Conservation (phyloP, 345 rosid species). For the Citrus cavaleriei region DNA sequence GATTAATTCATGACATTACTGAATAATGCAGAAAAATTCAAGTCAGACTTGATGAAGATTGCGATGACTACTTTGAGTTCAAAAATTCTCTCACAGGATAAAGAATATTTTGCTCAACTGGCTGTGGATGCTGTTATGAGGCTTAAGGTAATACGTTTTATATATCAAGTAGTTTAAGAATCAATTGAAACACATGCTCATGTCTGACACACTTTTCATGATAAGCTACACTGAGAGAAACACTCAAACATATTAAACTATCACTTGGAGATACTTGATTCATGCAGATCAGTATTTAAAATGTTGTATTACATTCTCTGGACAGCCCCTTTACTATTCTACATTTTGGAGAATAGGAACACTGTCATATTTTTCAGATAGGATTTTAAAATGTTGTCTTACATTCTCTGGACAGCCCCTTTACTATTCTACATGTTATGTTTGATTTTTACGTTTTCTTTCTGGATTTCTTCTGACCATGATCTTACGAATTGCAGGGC, state of each 20-base stretch:
- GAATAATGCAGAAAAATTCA: conserved; percentile 70
- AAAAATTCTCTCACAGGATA: conserved; percentile 90
- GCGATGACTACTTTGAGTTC: conserved; percentile 94
- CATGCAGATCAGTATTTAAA: not conserved
- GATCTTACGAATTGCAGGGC: conserved; percentile 51
- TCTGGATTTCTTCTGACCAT: not conserved
- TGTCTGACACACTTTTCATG: not conserved
- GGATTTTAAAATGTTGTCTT: not conserved
- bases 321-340: not conserved
- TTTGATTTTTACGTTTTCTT: not conserved
- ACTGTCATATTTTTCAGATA: not conserved
- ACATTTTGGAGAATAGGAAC: not conserved
- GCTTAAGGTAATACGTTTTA: conserved; percentile 46
- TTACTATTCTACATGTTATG: not conserved
- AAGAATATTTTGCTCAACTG: conserved; percentile 80
- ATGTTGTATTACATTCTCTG: not conserved
- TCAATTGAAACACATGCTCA: not conserved
- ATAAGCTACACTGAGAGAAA: not conserved
- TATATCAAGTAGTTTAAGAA: not conserved
- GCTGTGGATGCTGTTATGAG: conserved; percentile 97
- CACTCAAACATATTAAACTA: not conserved
- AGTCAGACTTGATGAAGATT: conserved; percentile 81
- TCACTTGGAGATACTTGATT: not conserved
- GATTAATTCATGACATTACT: conserved; percentile 8
- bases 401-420: not conserved